phyloP scores from a whole-genome alignment of 2,329 filamentous ascomycete genomes.

The Chaetoscypha palmicola region DNA sequence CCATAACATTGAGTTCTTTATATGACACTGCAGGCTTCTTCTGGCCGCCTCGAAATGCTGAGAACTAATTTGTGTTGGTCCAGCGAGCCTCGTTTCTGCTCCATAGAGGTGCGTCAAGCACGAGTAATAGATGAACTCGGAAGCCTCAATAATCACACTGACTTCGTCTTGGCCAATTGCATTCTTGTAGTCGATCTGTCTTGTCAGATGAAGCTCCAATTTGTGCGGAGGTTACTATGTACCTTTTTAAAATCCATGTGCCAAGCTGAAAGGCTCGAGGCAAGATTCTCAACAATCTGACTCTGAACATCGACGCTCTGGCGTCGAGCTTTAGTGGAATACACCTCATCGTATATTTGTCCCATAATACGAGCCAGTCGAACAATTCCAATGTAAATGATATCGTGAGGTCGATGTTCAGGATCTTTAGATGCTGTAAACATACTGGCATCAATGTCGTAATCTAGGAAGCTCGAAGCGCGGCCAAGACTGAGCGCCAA shows the following conservation, averaged over 20 bases:
- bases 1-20: slow-evolving; percentile 11
- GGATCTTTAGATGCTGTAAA: slow-evolving; percentile 6
- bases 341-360: slow-evolving; percentile 15
- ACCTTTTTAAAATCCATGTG: slow-evolving; percentile 11
- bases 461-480: slow-evolving; percentile 13
- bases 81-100: slow-evolving; percentile 9
- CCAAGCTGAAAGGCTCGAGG: slow-evolving; percentile 8
- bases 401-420: slow-evolving; percentile 9
- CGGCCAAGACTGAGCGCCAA: slow-evolving; percentile 15
- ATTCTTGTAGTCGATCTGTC: slow-evolving; percentile 9
- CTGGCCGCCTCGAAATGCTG: slow-evolving; percentile 14
- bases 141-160: slow-evolving; percentile 11
- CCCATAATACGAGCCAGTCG: slow-evolving; percentile 12
- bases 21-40: slow-evolving; percentile 13
- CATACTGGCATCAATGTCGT: slow-evolving; percentile 16
- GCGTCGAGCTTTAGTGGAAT: slow-evolving; percentile 8
- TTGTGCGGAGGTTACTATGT: not conserved
- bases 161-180: slow-evolving; percentile 10
- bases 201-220: not conserved
- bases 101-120: slow-evolving; percentile 13
- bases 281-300: slow-evolving; percentile 9
- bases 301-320: slow-evolving; percentile 3
- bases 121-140: slow-evolving; percentile 16
- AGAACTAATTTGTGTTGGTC: slow-evolving; percentile 12
- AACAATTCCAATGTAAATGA: slow-evolving; percentile 9